These are phyloP conservation scores for Solanum hybrid DNA, from an alignment of 305 asterid genomes.

Conservation along the genomic window DNA sequence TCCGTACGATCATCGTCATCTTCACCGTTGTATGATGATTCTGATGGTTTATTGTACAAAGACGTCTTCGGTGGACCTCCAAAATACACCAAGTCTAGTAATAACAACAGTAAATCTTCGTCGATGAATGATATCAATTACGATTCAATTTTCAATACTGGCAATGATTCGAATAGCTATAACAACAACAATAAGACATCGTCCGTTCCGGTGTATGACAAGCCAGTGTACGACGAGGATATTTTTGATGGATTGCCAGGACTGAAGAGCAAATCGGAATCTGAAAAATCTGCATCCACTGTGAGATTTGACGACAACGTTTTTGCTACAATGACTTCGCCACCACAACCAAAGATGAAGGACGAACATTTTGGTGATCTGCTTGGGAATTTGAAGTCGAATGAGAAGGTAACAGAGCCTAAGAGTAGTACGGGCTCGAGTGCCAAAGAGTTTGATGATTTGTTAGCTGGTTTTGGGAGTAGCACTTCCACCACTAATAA, in stretches of 20 bases:
- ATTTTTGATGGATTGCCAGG: conserved; percentile 90
- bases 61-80: conserved; percentile 15
- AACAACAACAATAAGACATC: conserved; percentile 21
- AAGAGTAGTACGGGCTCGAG: conserved; percentile 1
- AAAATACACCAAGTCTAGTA: conserved; percentile 6
- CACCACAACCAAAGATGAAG: neutral
- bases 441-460: conserved; percentile 25
- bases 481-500: conserved; percentile 36
- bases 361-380: conserved; percentile 3
- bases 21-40: conserved; percentile 6
- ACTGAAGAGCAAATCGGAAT: conserved; percentile 53
- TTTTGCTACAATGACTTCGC: conserved; percentile 23
- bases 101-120: conserved; percentile 17
- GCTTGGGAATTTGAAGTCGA: conserved; percentile 3
- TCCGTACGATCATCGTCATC: neutral
- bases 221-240: conserved; percentile 91
- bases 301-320: conserved; percentile 50
- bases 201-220: conserved; percentile 77
- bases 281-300: conserved; percentile 5
- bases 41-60: conserved; percentile 8
- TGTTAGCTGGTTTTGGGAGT: conserved; percentile 63
- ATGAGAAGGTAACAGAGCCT: neutral
- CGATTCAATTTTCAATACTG: conserved; percentile 56
- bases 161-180: conserved; percentile 16
- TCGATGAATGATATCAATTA: conserved; percentile 52